A percentile compares a stretch with the other conserved stretches of the same genome.
Evolutionary conservation across 1,284 basidiomycete species (phyloP).

Genomic region (Puccinia coronata): DNA sequence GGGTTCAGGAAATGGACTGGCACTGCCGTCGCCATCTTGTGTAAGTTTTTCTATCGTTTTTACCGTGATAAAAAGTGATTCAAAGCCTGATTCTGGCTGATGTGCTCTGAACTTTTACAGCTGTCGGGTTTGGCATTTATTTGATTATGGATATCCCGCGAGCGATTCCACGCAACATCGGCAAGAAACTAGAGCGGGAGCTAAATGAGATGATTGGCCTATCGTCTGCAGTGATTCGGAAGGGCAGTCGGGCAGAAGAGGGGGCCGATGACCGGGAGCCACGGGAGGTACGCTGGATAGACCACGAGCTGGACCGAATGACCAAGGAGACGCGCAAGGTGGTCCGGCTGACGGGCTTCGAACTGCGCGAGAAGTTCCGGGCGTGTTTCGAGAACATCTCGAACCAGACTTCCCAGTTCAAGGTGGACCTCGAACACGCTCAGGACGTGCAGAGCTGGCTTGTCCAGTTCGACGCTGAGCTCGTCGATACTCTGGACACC

Average conservation of each 20-base stretch:
- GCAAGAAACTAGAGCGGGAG: conserved; percentile 64
- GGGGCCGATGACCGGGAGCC: conserved; percentile 37
- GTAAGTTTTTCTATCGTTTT: conserved; percentile 50
- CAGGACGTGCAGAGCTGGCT: conserved; percentile 9
- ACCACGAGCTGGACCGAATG: conserved; percentile 72
- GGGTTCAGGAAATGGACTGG: conserved; percentile 81
- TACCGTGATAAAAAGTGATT: background rate
- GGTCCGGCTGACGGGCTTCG: conserved; percentile 86
- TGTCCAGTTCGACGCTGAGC: background rate
- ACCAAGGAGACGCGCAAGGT: conserved; percentile 90
- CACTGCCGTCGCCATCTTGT: conserved; percentile 74
- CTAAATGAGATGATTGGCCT: conserved; percentile 57
- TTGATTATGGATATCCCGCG: conserved; percentile 83
- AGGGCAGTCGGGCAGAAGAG: conserved; percentile 50
- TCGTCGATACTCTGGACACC: background rate
- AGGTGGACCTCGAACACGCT: conserved; percentile 19
- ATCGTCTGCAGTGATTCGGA: conserved; percentile 53
- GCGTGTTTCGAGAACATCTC: conserved; percentile 71
- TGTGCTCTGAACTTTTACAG: conserved; percentile 53
- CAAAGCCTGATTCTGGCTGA: too few species aligned
- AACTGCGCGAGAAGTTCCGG: conserved; percentile 80
- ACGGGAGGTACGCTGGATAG: conserved; percentile 65
- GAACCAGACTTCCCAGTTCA: conserved; percentile 61
- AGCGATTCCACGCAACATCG: conserved; percentile 88
- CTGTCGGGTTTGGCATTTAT: conserved; percentile 77